A percentile compares a stretch with the other conserved stretches of the same genome.
phyloP scores from a whole-genome alignment of 345 rosid species.

The Fremontodendron californicum region DNA sequence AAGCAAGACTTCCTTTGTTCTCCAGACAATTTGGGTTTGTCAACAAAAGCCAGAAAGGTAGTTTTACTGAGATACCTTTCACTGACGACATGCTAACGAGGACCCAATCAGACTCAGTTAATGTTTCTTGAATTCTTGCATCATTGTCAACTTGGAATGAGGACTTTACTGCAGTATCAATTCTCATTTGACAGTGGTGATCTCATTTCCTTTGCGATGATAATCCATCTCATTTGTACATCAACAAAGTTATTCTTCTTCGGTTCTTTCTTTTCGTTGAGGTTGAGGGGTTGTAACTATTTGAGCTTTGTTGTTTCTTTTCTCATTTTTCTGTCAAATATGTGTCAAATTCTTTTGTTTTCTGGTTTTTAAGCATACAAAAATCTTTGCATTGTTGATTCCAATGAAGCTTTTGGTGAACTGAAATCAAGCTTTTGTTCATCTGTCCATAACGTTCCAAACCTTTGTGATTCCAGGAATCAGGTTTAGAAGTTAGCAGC shows the following conservation, averaged over 20 bases:
- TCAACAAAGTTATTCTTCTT: background rate
- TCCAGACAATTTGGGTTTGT: background rate
- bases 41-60: conserved; percentile 9
- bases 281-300: conserved; percentile 3
- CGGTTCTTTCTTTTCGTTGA: background rate
- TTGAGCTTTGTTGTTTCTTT: background rate
- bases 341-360: background rate
- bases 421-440: background rate
- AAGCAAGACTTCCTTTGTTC: conserved; percentile 1
- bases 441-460: background rate
- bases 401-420: background rate
- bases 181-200: background rate
- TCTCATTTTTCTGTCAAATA: background rate
- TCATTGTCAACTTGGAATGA: background rate
- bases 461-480: background rate
- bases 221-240: conserved; percentile 19
- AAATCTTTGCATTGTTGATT: background rate
- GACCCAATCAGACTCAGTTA: background rate
- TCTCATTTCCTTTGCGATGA: background rate
- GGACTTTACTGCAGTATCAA: background rate
- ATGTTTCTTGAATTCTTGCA: background rate
- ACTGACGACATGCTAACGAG: background rate
- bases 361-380: background rate
- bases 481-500: background rate
- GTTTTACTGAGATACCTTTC: conserved; percentile 6